phyloP scores from a whole-genome alignment of 768 basidiomycete genomes.

The Collybia nuda region DNA sequence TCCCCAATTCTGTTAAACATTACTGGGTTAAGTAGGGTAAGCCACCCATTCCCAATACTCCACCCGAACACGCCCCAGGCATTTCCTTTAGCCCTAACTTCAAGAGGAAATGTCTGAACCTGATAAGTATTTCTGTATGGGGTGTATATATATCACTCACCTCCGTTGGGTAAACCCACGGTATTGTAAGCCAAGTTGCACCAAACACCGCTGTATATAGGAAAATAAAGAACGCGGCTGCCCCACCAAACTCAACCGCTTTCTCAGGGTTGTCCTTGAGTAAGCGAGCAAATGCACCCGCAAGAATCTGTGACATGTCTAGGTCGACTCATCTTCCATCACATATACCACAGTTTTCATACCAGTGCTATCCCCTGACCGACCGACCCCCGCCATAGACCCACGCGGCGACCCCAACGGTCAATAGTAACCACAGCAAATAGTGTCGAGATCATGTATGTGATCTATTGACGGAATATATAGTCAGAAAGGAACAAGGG shows the following conservation, averaged over 20 bases:
- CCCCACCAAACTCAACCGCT: constrained; percentile 37
- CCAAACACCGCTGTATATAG: constrained; percentile 42
- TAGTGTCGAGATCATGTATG: constrained; percentile 40
- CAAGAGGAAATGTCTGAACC: constrained; percentile 40
- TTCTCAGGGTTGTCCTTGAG: constrained; percentile 40
- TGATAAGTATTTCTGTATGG: background rate
- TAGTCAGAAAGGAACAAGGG: background rate
- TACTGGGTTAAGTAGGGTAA: constrained; percentile 42
- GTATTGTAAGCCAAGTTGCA: constrained; percentile 47
- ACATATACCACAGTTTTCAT: constrained; percentile 1
- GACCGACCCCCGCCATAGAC: constrained; percentile 45
- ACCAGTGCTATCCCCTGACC: constrained; percentile 34
- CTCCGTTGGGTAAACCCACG: constrained; percentile 33
- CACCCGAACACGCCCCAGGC: constrained; percentile 47
- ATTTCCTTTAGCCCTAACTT: constrained; percentile 43
- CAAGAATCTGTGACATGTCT: constrained; percentile 31
- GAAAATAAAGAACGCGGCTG: constrained; percentile 43
- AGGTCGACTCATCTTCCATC: background rate
- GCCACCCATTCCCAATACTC: constrained; percentile 42
- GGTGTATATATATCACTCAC: constrained; percentile 7
- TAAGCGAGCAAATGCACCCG: constrained; percentile 39
- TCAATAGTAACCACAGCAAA: constrained; percentile 42
- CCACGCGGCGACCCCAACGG: constrained; percentile 41
- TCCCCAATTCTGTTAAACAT: constrained; percentile 42
- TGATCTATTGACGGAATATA: constrained; percentile 24